These are phyloP conservation scores for Helicostylum pulchrum DNA, from an alignment of 192 early-diverging fungal species.

Conservation along the genomic window DNA sequence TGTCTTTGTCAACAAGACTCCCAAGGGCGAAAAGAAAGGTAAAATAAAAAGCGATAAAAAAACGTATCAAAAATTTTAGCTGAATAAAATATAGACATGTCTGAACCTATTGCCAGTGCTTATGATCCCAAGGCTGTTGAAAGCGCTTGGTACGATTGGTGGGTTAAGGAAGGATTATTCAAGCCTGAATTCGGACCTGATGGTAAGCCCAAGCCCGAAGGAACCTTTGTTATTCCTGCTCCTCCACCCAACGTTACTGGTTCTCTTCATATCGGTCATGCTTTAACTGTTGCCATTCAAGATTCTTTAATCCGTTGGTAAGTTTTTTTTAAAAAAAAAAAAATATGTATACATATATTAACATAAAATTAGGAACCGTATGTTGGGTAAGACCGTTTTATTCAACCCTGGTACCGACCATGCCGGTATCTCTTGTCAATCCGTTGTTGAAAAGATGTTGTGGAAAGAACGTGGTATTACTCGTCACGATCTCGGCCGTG, in stretches of 20 bases:
- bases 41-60: background rate
- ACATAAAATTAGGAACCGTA: slow-evolving; percentile 62
- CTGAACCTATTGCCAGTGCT: slow-evolving; percentile 67
- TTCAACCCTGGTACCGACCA: slow-evolving; percentile 96
- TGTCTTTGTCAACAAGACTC: slow-evolving; percentile 81
- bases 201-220: slow-evolving; percentile 71
- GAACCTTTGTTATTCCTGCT: slow-evolving; percentile 87
- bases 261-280: slow-evolving; percentile 93
- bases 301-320: slow-evolving; percentile 91
- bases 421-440: slow-evolving; percentile 95
- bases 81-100: slow-evolving; percentile 52
- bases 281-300: slow-evolving; percentile 90
- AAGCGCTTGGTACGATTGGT: slow-evolving; percentile 95
- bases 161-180: slow-evolving; percentile 92
- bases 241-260: slow-evolving; percentile 99
- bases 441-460: slow-evolving; percentile 95
- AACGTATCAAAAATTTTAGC: background rate
- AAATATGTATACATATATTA: background rate
- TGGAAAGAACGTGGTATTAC: slow-evolving; percentile 82
- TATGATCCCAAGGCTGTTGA: slow-evolving; percentile 94
- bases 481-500: slow-evolving; percentile 91
- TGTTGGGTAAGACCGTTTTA: slow-evolving; percentile 93
- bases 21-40: slow-evolving; percentile 85
- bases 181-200: slow-evolving; percentile 73
- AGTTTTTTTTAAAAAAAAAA: background rate